These are phyloP conservation scores for Rhynchospora tenuis DNA, from an alignment of 176 grass and related monocot species.

Conservation along the genomic window DNA sequence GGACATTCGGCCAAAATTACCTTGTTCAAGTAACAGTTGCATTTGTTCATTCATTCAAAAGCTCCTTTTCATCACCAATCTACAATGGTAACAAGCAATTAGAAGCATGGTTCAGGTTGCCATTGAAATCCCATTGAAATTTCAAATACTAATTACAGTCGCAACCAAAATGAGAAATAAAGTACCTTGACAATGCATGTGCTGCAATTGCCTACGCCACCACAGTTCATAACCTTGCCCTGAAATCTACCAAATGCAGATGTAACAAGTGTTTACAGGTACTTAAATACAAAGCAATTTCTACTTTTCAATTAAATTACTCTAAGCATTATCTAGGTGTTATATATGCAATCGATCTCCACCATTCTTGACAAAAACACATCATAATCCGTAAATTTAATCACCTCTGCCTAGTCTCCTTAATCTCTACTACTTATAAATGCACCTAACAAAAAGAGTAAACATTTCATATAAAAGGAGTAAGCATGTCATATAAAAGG, in stretches of 20 bases:
- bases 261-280: not conserved
- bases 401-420: too few species aligned
- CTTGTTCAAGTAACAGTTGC: slow-evolving; percentile 78
- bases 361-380: too few species aligned
- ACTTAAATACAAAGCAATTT: too few species aligned
- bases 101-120: not conserved
- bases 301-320: too few species aligned
- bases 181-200: slow-evolving; percentile 88
- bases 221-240: slow-evolving; percentile 97
- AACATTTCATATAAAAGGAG: too few species aligned
- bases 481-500: too few species aligned
- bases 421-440: too few species aligned
- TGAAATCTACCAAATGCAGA: slow-evolving; percentile 12
- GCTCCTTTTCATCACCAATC: slow-evolving; percentile 65
- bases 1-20: slow-evolving; percentile 5
- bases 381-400: too few species aligned
- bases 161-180: not conserved
- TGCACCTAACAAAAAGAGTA: too few species aligned
- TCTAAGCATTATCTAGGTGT: too few species aligned
- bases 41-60: slow-evolving; percentile 70
- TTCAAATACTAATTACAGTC: not conserved
- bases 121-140: not conserved
- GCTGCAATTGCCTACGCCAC: slow-evolving; percentile 80
- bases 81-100: slow-evolving; percentile 26
- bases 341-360: too few species aligned